These are phyloP conservation scores for Kwoniella sp. DNA, from an alignment of 768 basidiomycete genomes.

Conservation along the genomic window DNA sequence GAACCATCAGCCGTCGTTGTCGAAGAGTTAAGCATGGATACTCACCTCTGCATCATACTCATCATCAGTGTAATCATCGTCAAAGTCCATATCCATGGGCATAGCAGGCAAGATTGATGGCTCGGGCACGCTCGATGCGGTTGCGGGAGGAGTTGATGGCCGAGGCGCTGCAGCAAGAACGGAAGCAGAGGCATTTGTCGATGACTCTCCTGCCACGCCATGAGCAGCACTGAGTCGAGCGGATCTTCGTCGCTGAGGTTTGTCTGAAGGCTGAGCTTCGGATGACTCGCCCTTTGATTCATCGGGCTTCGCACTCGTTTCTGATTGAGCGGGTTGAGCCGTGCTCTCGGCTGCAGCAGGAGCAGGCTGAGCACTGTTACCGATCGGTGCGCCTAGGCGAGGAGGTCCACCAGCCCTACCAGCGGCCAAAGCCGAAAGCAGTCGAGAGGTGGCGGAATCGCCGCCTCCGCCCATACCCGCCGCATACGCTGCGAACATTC, in stretches of 20 bases:
- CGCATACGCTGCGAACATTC: slow-evolving; percentile 85
- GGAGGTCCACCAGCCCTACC: slow-evolving; percentile 8
- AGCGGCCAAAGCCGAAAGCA: slow-evolving; percentile 42
- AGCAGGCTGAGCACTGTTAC: slow-evolving; percentile 47
- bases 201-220: slow-evolving; percentile 13
- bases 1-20: slow-evolving; percentile 1
- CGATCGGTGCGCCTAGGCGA: slow-evolving; percentile 8
- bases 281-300: slow-evolving; percentile 9
- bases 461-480: slow-evolving; percentile 67
- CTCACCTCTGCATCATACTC: slow-evolving; percentile 46
- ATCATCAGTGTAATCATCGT: slow-evolving; percentile 63
- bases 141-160: slow-evolving; percentile 9
- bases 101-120: slow-evolving; percentile 39
- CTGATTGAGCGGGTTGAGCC: slow-evolving; percentile 1
- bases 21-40: not conserved
- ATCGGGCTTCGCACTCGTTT: not conserved
- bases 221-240: slow-evolving; percentile 74
- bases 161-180: slow-evolving; percentile 15
- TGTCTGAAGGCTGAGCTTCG: not conserved
- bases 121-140: slow-evolving; percentile 28
- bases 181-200: slow-evolving; percentile 25
- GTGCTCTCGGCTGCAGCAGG: slow-evolving; percentile 29
- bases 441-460: slow-evolving; percentile 35
- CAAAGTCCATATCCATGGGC: slow-evolving; percentile 63
- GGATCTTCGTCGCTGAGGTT: slow-evolving; percentile 67